Evolutionary conservation across 1,284 basidiomycete genomes (phyloP), one percentile per base, ranked within the genome.

Genomic region (Apiotrichum laibachii): DNA sequence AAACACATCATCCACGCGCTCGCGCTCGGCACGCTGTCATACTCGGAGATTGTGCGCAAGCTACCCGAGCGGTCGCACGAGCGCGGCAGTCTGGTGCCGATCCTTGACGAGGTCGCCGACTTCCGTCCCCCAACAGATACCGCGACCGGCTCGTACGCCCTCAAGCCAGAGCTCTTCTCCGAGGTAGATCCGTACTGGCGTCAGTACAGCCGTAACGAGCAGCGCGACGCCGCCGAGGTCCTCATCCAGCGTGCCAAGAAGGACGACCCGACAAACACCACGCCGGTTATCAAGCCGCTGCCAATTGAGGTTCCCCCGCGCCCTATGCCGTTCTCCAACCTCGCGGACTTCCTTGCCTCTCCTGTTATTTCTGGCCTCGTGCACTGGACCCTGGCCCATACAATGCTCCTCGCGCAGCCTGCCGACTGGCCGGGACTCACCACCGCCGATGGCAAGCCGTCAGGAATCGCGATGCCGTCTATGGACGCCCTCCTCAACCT

Each of bases 111-210:
- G 53, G 89, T 98, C 5, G 87, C 93, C 6, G 85, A 84, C 64
- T 96, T 95, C 83, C 86, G 86, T 45, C 81, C 87, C 0, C 94
- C 94, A 0, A 76, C 77, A 11, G 75, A 77, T 43, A 82, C 85
- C 2, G 92, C 96, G 66, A 83, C 84, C 1, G 96, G 96, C 1
- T 81, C 86, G 40, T 99, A 97, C 79, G 88, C 93, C 67, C 84
- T 99, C 60, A 89, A 88, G 71, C 85, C 92, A 35, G 90, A 90
- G 67, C 83, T 82, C 33, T 93, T 86, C 72, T 87, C 87, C 63
- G 89, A 97, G 65, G 88, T 99, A 63, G 90, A 98, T 70, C 93
- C 94, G 0, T 96, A 93, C 81, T 98, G 95, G 81, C 91, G 88
- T 73, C 93, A 98, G 72, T 99, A 96, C 77, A 89, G 91, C 13